phyloP scores from a whole-genome alignment of 345 rosid species.

The Sisymbrium altissimum region DNA sequence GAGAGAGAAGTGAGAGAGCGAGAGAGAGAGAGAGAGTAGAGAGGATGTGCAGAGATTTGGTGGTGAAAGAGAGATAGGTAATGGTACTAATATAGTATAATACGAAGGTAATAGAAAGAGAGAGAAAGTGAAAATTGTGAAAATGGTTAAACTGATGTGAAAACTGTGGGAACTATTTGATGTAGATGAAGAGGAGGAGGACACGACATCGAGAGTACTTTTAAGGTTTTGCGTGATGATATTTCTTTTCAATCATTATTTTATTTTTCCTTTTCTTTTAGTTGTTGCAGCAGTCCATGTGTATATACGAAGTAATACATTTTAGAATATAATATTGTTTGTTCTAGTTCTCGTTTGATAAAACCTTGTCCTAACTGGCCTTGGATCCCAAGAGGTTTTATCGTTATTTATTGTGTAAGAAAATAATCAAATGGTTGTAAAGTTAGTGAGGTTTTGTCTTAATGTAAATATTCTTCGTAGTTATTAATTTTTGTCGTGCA shows the following conservation, averaged over 20 bases:
- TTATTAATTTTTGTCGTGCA: neutral
- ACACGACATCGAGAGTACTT: conserved; percentile 39
- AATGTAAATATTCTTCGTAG: neutral
- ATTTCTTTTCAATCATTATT: conserved; percentile 35
- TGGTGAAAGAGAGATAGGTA: conserved; percentile 36
- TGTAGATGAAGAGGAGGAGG: conserved; percentile 27
- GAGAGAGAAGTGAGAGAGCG: conserved; percentile 11
- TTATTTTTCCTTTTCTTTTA: neutral
- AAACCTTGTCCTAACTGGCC: neutral
- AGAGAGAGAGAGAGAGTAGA: conserved; percentile 17
- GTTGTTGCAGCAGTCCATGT: neutral
- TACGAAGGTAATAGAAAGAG: conserved; percentile 15
- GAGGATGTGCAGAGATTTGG: conserved; percentile 28
- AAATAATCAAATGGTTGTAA: neutral
- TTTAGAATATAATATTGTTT: neutral
- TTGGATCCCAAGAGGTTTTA: conserved; percentile 19
- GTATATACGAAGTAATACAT: neutral
- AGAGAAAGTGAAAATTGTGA: neutral
- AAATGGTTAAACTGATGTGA: conserved; percentile 31
- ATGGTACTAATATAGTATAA: conserved; percentile 36
- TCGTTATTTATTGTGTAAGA: neutral
- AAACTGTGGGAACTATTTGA: conserved; percentile 37
- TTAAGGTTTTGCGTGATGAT: conserved; percentile 42
- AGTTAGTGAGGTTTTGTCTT: neutral
- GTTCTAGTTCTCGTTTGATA: neutral